Conservation (phyloP, 306 rosid species). For the Arachis stenosperma region DNA sequence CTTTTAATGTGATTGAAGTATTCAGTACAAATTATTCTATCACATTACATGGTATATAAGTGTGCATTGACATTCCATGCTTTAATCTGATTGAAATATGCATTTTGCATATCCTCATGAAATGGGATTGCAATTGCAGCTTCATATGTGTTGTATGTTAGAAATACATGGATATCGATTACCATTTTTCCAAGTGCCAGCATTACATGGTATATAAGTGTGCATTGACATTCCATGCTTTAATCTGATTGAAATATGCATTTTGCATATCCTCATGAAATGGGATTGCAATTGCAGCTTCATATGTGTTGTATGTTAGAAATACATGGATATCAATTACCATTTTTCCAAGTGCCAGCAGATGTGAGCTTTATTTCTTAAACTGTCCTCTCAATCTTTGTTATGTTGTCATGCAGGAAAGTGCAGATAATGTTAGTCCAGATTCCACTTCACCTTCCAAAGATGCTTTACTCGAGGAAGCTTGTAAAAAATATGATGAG, state of each 20-base stretch:
- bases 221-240: conserved; percentile 16
- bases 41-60: conserved; percentile 31
- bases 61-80: conserved; percentile 10
- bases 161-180: conserved; percentile 21
- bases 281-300: conserved; percentile 7
- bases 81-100: conserved; percentile 25
- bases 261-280: conserved; percentile 26
- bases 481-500: conserved; percentile 95
- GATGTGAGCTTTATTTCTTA: conserved; percentile 2
- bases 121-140: conserved; percentile 9
- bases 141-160: conserved; percentile 3
- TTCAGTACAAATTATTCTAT: not conserved
- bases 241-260: conserved; percentile 20
- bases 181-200: conserved; percentile 1
- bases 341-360: conserved; percentile 13
- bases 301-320: not conserved
- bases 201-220: conserved; percentile 16
- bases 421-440: conserved; percentile 94
- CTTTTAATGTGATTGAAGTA: conserved; percentile 21
- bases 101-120: conserved; percentile 21
- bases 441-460: conserved; percentile 94
- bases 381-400: conserved; percentile 36
- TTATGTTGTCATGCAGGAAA: conserved; percentile 72
- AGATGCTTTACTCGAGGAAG: conserved; percentile 99
- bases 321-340: conserved; percentile 17